Evolutionary conservation across 1,139 yeast species (phyloP).

Genomic region (Diutina pseudorugosa): DNA sequence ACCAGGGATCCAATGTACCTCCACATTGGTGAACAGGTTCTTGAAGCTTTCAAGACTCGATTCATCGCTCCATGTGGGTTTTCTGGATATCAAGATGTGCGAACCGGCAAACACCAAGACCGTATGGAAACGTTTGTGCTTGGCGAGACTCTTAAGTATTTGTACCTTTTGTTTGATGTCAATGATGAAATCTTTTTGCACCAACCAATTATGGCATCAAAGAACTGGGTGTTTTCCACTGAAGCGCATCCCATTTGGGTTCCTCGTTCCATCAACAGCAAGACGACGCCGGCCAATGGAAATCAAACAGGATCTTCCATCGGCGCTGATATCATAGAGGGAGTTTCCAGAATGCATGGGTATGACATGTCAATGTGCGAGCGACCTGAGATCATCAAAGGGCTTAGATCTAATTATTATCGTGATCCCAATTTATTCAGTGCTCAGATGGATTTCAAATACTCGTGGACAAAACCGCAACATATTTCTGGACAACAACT

Average conservation of each 20-base stretch:
- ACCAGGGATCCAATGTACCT: slow-evolving; percentile 79
- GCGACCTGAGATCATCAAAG: not conserved
- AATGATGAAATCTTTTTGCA: slow-evolving; percentile 41
- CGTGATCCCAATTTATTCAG: not conserved
- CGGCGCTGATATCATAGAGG: not conserved
- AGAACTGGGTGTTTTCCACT: slow-evolving; percentile 71
- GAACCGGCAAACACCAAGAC: slow-evolving; percentile 53
- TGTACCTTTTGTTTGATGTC: slow-evolving; percentile 69
- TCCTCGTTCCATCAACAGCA: slow-evolving; percentile 5
- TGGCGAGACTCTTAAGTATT: slow-evolving; percentile 75
- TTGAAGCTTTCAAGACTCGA: slow-evolving; percentile 39
- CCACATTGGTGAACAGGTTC: slow-evolving; percentile 55
- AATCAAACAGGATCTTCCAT: not conserved
- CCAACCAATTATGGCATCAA: slow-evolving; percentile 17
- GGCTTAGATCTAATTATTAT: not conserved
- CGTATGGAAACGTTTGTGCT: slow-evolving; percentile 88
- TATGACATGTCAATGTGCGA: not conserved
- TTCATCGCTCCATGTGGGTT: slow-evolving; percentile 67
- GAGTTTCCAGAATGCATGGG: not conserved
- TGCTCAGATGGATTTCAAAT: not conserved
- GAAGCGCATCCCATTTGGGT: slow-evolving; percentile 92
- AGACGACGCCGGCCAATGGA: not conserved
- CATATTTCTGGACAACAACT: not conserved
- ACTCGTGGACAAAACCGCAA: not conserved
- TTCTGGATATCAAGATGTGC: slow-evolving; percentile 62